Evolutionary conservation across 2,329 filamentous ascomycete genomes (phyloP), one percentile per base, ranked within the genome.

Genomic region (Venturia nashicola): DNA sequence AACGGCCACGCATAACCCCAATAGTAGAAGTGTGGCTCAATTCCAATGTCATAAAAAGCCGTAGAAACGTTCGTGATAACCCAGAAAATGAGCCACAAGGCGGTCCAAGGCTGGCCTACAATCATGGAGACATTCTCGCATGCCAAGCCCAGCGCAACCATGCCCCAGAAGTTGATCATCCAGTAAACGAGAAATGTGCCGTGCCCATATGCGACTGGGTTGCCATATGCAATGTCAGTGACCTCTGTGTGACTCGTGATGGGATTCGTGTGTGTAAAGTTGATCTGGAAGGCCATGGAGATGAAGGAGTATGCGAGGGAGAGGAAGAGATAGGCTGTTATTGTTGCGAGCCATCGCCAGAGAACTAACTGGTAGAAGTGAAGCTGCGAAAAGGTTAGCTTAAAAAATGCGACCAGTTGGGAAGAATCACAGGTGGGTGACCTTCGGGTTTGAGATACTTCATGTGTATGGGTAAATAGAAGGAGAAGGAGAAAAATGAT

Each of bases 61-160:
- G 83, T 86, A 0, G 79, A 76, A 0, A 87, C 83, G 68, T 88
- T 88, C 7, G 82, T 81, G 64, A 88, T 85, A 51, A 87, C 83
- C 84, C 83, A 86, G 68, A 86, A 87, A 64, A 87, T 86, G 1
- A 88, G 73, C 79, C 85, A 88, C 0, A 86, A 71, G 0, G 83
- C 79, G 61, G 78, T 81, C 83, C 83, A 87, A 0, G 83, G 85
- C 68, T 81, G 76, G 0, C 83, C 84, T 5, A 87, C 74, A 1
- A 86, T 68, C 81, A 86, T 86, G 0, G 82, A 82, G 36, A 85
- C 80, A 68, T 87, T 87, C 73, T 88, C 85, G 69, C 83, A 86
- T 0, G 85, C 83, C 2, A 88, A 72, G 0, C 84, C 85, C 1
- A 88, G 69, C 0, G 84, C 84, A 9, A 78, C 76, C 85, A 88